phyloP scores from a whole-genome alignment of 441 rosid species.

The Pelargonium australe region DNA sequence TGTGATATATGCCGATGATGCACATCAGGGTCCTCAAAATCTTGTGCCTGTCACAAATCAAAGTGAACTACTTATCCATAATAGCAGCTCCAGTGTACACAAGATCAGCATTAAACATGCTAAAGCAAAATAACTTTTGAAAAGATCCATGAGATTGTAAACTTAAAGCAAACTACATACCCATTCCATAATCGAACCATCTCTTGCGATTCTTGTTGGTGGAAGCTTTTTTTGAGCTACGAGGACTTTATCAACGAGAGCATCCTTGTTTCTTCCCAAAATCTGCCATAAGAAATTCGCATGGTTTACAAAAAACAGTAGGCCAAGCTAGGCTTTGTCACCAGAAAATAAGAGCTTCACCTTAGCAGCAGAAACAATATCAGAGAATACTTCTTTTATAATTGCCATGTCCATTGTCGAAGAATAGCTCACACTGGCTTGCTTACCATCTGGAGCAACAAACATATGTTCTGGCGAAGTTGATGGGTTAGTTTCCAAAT shows the following conservation, averaged over 20 bases:
- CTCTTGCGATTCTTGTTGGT: conserved; percentile 21
- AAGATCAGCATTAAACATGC: background rate
- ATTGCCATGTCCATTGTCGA: conserved; percentile 25
- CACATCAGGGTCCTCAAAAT: conserved; percentile 22
- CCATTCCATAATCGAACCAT: conserved; percentile 30
- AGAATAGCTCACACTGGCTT: conserved; percentile 25
- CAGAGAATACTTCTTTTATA: conserved; percentile 21
- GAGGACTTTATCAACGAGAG: conserved; percentile 12
- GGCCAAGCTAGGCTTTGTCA: background rate
- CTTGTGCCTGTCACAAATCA: conserved; percentile 16
- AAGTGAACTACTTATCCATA: background rate
- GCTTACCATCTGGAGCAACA: conserved; percentile 24
- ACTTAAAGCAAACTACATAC: conserved; percentile 13
- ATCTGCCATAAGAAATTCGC: conserved; percentile 12
- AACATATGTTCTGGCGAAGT: conserved; percentile 26
- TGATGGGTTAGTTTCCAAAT: conserved; percentile 25
- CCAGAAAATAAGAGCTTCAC: conserved; percentile 13
- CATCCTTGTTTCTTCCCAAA: conserved; percentile 12
- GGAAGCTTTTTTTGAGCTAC: conserved; percentile 22
- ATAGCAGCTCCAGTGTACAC: background rate
- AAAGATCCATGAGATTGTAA: background rate
- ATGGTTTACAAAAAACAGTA: background rate
- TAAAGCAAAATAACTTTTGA: background rate
- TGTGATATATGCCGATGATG: conserved; percentile 23
- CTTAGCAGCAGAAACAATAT: conserved; percentile 22